Evolutionary conservation across 108 stramenopile genomes (phyloP).

Genomic region (Conticribra guillardii): DNA sequence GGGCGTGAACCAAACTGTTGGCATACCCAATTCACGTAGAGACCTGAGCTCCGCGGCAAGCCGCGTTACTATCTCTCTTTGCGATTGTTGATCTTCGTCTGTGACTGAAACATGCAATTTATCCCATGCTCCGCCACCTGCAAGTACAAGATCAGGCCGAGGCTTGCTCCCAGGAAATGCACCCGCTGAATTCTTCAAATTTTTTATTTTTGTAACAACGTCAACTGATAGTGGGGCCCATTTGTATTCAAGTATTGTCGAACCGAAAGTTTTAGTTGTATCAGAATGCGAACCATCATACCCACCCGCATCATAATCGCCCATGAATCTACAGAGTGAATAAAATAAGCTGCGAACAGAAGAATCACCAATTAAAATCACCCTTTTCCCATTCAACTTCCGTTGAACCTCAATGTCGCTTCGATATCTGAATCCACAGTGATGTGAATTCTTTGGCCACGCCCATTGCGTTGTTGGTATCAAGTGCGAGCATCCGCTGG

Average conservation of each 20-base stretch:
- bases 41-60: constrained; percentile 41
- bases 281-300: constrained; percentile 48
- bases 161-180: not conserved
- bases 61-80: constrained; percentile 27
- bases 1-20: constrained; percentile 52
- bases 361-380: constrained; percentile 55
- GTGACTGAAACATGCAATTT: constrained; percentile 49
- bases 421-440: constrained; percentile 43
- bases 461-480: constrained; percentile 37
- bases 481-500: constrained; percentile 20
- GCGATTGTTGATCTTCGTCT: constrained; percentile 49
- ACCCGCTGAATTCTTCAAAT: constrained; percentile 9
- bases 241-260: constrained; percentile 40
- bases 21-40: constrained; percentile 15
- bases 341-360: constrained; percentile 42
- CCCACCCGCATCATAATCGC: constrained; percentile 44
- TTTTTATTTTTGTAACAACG: constrained; percentile 39
- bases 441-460: constrained; percentile 23
- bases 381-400: constrained; percentile 27
- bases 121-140: constrained; percentile 49
- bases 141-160: constrained; percentile 42
- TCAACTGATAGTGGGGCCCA: constrained; percentile 60
- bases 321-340: constrained; percentile 42
- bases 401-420: constrained; percentile 14
- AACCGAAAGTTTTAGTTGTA: constrained; percentile 19